phyloP scores from a whole-genome alignment of 352 stramenopile species.

The Phytophthora pistaciae region DNA sequence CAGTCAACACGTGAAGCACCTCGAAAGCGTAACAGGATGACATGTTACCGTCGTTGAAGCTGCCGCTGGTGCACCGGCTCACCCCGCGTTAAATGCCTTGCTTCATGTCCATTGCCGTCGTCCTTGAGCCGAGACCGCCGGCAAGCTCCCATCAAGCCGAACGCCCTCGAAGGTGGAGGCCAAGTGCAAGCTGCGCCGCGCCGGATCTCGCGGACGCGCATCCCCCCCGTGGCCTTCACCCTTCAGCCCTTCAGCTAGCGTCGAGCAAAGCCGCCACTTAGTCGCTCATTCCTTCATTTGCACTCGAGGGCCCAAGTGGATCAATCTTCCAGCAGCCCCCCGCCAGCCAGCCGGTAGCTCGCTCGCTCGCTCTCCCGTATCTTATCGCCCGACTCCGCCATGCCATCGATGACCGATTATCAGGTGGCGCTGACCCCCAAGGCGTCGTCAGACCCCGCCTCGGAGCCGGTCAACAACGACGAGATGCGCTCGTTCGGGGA shows the following conservation, averaged over 20 bases:
- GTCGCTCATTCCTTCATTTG: conserved; percentile 25
- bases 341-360: background rate
- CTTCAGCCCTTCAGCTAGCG: background rate
- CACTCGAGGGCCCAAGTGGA: conserved; percentile 12
- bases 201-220: background rate
- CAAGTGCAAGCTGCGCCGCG: conserved; percentile 8
- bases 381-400: background rate
- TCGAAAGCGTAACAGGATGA: background rate
- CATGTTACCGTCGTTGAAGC: background rate
- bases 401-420: conserved; percentile 36
- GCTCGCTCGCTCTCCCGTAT: conserved; percentile 3
- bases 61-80: background rate
- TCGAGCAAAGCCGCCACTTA: background rate
- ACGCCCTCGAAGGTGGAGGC: background rate
- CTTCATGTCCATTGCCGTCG: conserved; percentile 22
- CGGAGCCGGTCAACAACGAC: conserved; percentile 33
- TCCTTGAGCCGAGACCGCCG: conserved; percentile 20
- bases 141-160: background rate
- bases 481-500: conserved; percentile 40
- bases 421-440: conserved; percentile 41
- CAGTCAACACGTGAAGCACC: conserved; percentile 10
- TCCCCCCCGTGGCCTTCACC: background rate
- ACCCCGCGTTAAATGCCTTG: conserved; percentile 1
- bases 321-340: background rate
- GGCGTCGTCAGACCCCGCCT: conserved; percentile 15